A percentile compares a stretch with the other conserved stretches of the same genome.
Evolutionary conservation across 495 filamentous ascomycete genomes (phyloP).

Genomic region (Aspergillus asperescens): DNA sequence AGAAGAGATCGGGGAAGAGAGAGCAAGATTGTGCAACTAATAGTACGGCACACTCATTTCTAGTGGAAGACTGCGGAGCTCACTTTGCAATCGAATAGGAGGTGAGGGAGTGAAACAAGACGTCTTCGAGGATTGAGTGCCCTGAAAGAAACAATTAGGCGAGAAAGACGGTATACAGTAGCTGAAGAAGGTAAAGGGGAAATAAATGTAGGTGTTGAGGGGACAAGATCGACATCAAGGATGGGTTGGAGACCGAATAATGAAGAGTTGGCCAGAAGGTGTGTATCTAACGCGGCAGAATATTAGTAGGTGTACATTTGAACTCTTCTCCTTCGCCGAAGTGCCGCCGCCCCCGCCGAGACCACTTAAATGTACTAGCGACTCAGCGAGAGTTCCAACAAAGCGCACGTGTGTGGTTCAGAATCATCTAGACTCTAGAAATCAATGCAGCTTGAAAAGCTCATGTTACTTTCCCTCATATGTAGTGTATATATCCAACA

Average conservation of each 20-base stretch:
- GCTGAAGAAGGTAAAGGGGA: constrained; percentile 9
- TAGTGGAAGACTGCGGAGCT: constrained; percentile 2
- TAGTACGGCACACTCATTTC: constrained; percentile 11
- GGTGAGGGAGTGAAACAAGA: neutral
- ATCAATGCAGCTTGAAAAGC: neutral
- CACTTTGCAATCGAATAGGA: constrained; percentile 4
- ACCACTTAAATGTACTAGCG: neutral
- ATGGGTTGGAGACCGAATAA: constrained; percentile 10
- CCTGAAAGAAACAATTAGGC: neutral
- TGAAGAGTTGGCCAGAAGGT: constrained; percentile 26
- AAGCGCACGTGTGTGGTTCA: neutral
- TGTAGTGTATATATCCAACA: neutral
- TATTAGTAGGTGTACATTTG: constrained; percentile 6
- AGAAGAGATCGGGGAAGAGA: neutral
- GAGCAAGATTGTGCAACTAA: neutral
- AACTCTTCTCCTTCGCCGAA: too few relatives aligned
- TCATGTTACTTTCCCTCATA: too few relatives aligned
- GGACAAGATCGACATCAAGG: constrained; percentile 1
- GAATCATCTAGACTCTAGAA: neutral
- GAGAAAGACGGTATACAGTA: neutral
- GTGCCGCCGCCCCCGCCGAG: constrained; percentile 15
- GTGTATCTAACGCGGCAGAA: constrained; percentile 17
- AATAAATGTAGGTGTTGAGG: neutral
- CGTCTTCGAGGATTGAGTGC: neutral
- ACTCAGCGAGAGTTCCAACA: neutral